Evolutionary conservation across 306 rosid genomes (phyloP), one percentile per base, ranked within the genome.

Genomic region (Mimosa pudica): DNA sequence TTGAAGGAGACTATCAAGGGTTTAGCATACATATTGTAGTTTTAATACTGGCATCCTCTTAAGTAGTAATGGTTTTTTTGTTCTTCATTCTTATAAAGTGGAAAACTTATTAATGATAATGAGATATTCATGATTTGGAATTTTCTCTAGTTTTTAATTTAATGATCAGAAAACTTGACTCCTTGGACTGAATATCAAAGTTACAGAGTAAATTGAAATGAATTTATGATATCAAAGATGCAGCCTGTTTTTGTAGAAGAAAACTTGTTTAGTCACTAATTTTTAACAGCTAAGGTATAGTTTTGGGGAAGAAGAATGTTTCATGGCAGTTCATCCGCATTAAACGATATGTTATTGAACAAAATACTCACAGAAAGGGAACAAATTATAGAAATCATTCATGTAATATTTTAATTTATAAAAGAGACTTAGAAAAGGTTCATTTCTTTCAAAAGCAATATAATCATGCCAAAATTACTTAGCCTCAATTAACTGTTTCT

Each of bases 381-480:
- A 57, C 62, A 57, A 18, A 57, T 51, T 51, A 51, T 7, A 51
- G 57, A 51, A 51, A 51, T 51, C 14, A 51, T 14, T 10, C 3
- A 4, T 5, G 42, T 38, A 38, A 38, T 16, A 52, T 16, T 52
- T n/a, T 52, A 12, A 52, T 52, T 52, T 13, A 52, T 52, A 52
- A 52, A 52, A 13, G 58, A 20, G 10, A 58, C 36, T 58, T 24
- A 8, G 20, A 36, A 36, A 65, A 8, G 24, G 11, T n/a, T 65
- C 20, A 12, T 6, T 14, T 35, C 7, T 65, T 36, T 35, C 30
- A 36, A 38, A 38, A 38, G 5, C 3, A 16, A 6, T 38, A 2
- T 17, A 67, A 67, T 8, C 51, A 67, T 1, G 51, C 44, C 81
- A 70, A 73, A 55, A 72, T 49, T 33, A 77, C 70, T 6, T 33